These are phyloP conservation scores for Aspergillus nomiae DNA, from an alignment of 2,329 filamentous ascomycete genomes.

Conservation along the genomic window DNA sequence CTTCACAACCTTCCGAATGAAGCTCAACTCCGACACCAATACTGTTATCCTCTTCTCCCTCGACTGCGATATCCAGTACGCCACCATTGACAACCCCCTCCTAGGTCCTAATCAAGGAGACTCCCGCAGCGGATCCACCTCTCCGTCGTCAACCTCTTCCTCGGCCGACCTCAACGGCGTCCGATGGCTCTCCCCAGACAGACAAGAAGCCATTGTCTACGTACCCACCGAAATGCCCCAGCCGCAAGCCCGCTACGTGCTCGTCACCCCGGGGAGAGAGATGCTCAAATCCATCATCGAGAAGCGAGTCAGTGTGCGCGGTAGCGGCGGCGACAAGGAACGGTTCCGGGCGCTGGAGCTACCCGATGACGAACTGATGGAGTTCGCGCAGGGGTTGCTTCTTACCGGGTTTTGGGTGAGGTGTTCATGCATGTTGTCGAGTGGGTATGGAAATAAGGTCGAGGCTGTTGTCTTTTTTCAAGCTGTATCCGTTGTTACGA, in stretches of 20 bases:
- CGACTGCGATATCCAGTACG: conserved; percentile 30
- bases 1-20: conserved; percentile 37
- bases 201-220: conserved; percentile 26
- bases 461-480: neutral
- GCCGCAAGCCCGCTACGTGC: conserved; percentile 24
- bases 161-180: conserved; percentile 7
- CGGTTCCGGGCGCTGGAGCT: conserved; percentile 23
- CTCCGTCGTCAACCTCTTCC: conserved; percentile 9
- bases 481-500: neutral
- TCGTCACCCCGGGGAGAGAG: conserved; percentile 30
- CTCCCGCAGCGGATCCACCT: conserved; percentile 1
- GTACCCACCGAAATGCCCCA: conserved; percentile 10
- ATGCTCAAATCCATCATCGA: conserved; percentile 30
- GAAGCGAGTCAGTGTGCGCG: conserved; percentile 27
- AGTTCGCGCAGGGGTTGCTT: conserved; percentile 32
- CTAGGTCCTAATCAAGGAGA: neutral
- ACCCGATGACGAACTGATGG: conserved; percentile 29
- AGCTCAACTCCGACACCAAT: conserved; percentile 29
- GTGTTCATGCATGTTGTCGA: conserved; percentile 37
- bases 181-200: conserved; percentile 30
- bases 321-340: conserved; percentile 25
- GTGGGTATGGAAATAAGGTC: conserved; percentile 27
- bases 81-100: conserved; percentile 20
- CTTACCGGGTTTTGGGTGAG: conserved; percentile 29
- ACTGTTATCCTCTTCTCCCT: conserved; percentile 32